Percentiles rank a stretch among this genome's conserved stretches.
Conservation (phyloP, 805 yeast genomes). For the Komagataella pastoris region DNA sequence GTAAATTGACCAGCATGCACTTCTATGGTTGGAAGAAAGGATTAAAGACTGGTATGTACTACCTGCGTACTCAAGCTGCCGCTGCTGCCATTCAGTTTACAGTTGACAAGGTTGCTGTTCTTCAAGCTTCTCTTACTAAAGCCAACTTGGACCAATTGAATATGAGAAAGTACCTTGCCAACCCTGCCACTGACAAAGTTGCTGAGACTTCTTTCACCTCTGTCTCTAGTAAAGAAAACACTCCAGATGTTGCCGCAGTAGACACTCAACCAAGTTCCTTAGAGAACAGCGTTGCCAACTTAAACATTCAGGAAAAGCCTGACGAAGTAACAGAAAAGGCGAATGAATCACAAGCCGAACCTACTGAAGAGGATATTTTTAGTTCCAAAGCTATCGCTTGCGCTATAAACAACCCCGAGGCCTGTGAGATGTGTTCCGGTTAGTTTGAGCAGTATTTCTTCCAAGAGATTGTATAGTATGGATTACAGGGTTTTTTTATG, state of each 20-base stretch:
- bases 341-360: constrained; percentile 16
- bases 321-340: constrained; percentile 9
- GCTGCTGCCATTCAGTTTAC: constrained; percentile 95
- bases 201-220: constrained; percentile 12
- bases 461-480: neutral
- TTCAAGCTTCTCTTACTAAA: constrained; percentile 13
- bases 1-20: constrained; percentile 95
- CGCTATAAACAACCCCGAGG: constrained; percentile 92
- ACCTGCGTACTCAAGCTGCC: constrained; percentile 95
- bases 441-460: constrained; percentile 17
- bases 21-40: constrained; percentile 99
- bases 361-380: constrained; percentile 66
- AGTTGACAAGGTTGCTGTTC: constrained; percentile 38
- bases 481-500: constrained; percentile 1
- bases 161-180: constrained; percentile 19
- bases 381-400: constrained; percentile 92
- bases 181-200: constrained; percentile 10
- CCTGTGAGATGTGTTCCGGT: constrained; percentile 99
- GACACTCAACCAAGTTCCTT: constrained; percentile 23
- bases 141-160: constrained; percentile 17
- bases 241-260: constrained; percentile 25
- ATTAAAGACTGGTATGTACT: constrained; percentile 98
- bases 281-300: constrained; percentile 32
- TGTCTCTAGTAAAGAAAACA: constrained; percentile 25
- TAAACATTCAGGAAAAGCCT: constrained; percentile 20